Conservation (phyloP, 192 early-diverging fungal species). For the Radiomyces spectabilis region DNA sequence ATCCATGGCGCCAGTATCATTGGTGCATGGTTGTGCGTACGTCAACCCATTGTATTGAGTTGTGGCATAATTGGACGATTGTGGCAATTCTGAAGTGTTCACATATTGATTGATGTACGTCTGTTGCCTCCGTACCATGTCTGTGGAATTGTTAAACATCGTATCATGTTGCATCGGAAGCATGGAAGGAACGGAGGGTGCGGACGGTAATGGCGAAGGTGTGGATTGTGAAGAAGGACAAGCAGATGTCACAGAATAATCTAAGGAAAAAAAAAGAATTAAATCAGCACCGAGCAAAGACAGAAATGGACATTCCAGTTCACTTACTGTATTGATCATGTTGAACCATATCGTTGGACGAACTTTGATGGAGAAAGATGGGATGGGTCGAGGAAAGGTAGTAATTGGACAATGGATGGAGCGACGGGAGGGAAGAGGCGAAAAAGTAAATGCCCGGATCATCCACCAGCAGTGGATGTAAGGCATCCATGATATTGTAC, state of each 20-base stretch:
- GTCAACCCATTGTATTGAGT: too few species aligned
- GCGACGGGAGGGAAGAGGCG: conserved; percentile 3
- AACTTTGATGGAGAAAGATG: not conserved
- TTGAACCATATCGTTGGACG: not conserved
- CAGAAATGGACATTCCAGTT: too few species aligned
- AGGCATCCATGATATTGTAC: conserved; percentile 62
- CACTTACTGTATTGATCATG: not conserved
- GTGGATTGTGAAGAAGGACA: not conserved
- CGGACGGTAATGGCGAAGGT: not conserved
- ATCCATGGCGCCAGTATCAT: too few species aligned
- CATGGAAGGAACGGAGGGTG: conserved; percentile 15
- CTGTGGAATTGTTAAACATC: too few species aligned
- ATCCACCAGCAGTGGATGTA: conserved; percentile 69
- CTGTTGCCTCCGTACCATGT: too few species aligned
- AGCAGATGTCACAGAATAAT: not conserved
- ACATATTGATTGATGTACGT: too few species aligned
- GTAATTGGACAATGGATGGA: not conserved
- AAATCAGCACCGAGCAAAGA: not conserved
- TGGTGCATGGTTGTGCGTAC: too few species aligned
- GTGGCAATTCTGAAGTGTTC: too few species aligned
- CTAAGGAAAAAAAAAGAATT: not conserved
- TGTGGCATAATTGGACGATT: too few species aligned
- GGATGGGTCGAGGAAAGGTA: conserved; percentile 7
- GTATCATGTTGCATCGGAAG: too few species aligned
- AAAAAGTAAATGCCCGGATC: conserved; percentile 65